Evolutionary conservation across 768 basidiomycete genomes (phyloP).

Genomic region (Mycena vulgaris): DNA sequence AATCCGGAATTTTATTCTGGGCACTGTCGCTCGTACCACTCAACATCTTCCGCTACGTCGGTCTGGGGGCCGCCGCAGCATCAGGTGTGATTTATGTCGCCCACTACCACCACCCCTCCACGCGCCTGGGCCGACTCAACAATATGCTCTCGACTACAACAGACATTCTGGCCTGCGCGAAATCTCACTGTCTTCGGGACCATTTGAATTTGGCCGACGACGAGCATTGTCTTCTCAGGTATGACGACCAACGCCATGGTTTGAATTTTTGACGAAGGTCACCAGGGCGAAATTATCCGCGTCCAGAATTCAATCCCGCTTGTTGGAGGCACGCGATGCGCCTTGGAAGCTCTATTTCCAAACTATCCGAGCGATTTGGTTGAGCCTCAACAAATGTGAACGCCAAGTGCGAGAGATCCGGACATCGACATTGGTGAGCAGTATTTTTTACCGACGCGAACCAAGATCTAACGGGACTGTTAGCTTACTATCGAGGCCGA

Average conservation of each 20-base stretch:
- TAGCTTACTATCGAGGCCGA: slow-evolving; percentile 9
- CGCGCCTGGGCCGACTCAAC: background rate
- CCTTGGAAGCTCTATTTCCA: too few species aligned
- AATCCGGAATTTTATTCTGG: too few species aligned
- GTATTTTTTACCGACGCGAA: too few species aligned
- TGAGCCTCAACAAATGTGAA: too few species aligned
- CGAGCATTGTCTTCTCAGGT: background rate
- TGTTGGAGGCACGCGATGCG: background rate
- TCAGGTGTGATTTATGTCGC: background rate
- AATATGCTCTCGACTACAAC: background rate
- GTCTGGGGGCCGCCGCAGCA: too few species aligned
- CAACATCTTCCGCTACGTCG: too few species aligned
- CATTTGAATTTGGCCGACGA: background rate
- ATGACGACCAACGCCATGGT: background rate
- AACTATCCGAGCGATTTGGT: too few species aligned
- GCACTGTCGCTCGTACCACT: too few species aligned
- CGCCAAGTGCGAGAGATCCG: too few species aligned
- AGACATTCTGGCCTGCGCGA: background rate
- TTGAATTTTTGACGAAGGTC: background rate
- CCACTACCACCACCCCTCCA: background rate
- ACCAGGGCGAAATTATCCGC: background rate
- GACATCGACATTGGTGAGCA: too few species aligned
- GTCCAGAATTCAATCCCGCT: background rate
- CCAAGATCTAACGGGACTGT: too few species aligned
- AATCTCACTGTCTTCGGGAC: background rate